phyloP scores from a whole-genome alignment of 352 stramenopile genomes.

The Pythium monospermum region DNA sequence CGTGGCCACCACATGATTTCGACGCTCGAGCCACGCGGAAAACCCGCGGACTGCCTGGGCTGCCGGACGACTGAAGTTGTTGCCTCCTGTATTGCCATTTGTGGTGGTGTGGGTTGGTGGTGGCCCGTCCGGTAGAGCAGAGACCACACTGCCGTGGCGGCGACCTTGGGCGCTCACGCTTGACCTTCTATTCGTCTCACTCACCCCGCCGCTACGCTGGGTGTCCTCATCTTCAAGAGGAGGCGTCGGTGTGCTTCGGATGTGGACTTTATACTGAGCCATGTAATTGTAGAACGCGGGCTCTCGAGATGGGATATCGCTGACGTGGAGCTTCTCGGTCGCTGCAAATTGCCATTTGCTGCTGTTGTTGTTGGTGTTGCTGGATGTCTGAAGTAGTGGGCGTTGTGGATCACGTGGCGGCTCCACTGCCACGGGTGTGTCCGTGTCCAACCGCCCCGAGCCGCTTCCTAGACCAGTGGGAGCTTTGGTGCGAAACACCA shows the following conservation, averaged over 20 bases:
- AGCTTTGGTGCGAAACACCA: constrained; percentile 44
- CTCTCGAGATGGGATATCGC: constrained; percentile 46
- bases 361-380: too few species aligned
- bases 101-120: too few species aligned
- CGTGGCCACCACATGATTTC: constrained; percentile 15
- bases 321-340: constrained; percentile 19
- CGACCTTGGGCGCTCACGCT: too few species aligned
- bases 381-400: too few species aligned
- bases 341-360: constrained; percentile 47
- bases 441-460: background rate
- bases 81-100: background rate
- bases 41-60: constrained; percentile 29
- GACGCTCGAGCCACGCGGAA: constrained; percentile 31
- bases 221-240: too few species aligned
- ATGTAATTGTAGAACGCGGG: constrained; percentile 49
- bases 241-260: constrained; percentile 14
- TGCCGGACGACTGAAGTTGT: background rate
- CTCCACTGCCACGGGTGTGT: background rate
- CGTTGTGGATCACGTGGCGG: too few species aligned
- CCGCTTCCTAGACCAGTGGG: background rate
- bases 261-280: constrained; percentile 46
- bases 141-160: too few species aligned
- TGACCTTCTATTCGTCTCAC: too few species aligned
- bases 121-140: too few species aligned
- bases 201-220: too few species aligned